Evolutionary conservation across 352 stramenopile species (phyloP), one percentile per base, ranked within the genome.

Genomic region (Plasmopara viticola): DNA sequence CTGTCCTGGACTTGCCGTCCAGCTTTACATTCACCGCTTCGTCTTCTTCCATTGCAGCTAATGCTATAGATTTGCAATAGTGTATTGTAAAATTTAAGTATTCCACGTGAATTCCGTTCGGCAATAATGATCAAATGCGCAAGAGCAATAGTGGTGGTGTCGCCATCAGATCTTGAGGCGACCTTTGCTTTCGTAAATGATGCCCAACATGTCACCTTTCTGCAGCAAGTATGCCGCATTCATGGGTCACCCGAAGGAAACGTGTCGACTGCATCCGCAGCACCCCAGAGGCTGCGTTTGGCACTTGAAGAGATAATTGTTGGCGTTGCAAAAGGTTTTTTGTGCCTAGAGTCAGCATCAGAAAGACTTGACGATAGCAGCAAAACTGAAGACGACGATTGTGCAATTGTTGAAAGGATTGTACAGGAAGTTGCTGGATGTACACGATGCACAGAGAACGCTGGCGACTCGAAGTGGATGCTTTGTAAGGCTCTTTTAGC

Each of bases 251-350:
- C 34, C 10, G 63, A 68, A 37, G 55, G 54, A 14, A 18, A 18
- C 6, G 42, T 18, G 9, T 25, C 42, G n/a, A 18, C 20, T 25
- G 20, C 53, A 40, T 13, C 17, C 5, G 34, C 46, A 45, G 29
- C 20, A 2, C 9, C 54, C 0, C 17, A 31, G 33, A 49, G 49
- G 39, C 60, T 84, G 37, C 66, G 66, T 6, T 60, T 89, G 45
- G 55, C 63, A 10, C 51, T 86, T 0, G 75, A 82, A 56, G 74
- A 84, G 51, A 56, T 86, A 18, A 56, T 62, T 2, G 53, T 80
- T 1, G 67, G 68, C 0, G 38, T 84, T 34, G 20, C 48, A 5
- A 53, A 69, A 38, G 72, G 62, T 2, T 73, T 75, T 37, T 48
- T 89, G 30, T 41, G 50, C 2, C 46, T 85, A 35, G n/a, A 66